Evolutionary conservation across 2,329 filamentous ascomycete genomes (phyloP).

Genomic region (Lecanosticta acicola): DNA sequence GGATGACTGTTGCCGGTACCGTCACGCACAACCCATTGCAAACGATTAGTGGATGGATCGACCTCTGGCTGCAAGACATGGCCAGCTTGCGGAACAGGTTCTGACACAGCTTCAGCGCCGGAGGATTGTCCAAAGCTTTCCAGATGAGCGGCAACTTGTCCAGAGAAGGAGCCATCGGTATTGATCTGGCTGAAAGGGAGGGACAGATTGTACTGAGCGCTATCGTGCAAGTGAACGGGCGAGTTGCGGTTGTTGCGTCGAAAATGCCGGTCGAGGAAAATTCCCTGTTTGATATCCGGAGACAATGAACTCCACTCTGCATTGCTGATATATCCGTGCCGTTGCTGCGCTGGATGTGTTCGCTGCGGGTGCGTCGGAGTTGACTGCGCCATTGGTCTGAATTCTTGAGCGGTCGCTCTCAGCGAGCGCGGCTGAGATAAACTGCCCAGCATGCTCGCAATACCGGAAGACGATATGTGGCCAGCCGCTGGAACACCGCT

Average conservation of each 20-base stretch:
- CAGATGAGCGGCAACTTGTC: too few relatives aligned
- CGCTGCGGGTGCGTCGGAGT: too few relatives aligned
- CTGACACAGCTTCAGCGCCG: neutral
- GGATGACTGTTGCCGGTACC: constrained; percentile 9
- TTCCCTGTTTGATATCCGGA: too few relatives aligned
- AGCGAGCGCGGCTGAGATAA: constrained; percentile 14
- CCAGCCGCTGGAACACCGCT: neutral
- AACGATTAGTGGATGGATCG: constrained; percentile 10
- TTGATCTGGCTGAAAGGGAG: too few relatives aligned
- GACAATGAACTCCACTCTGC: too few relatives aligned
- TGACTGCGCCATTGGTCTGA: constrained; percentile 21
- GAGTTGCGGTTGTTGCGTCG: too few relatives aligned
- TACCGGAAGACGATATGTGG: neutral
- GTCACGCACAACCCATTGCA: constrained; percentile 18
- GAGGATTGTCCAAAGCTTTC: neutral
- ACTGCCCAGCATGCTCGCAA: neutral
- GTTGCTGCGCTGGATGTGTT: too few relatives aligned
- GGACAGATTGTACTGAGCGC: too few relatives aligned
- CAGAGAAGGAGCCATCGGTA: too few relatives aligned
- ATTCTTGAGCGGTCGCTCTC: constrained; percentile 24
- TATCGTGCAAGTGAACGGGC: too few relatives aligned
- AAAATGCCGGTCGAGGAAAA: too few relatives aligned
- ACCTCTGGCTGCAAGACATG: constrained; percentile 18
- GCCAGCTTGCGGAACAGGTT: constrained; percentile 3
- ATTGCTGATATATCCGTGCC: too few relatives aligned